Percentiles rank a stretch among this genome's conserved stretches.
Conservation (phyloP, 2,329 filamentous ascomycete species). For the Epichloe hybrida region DNA sequence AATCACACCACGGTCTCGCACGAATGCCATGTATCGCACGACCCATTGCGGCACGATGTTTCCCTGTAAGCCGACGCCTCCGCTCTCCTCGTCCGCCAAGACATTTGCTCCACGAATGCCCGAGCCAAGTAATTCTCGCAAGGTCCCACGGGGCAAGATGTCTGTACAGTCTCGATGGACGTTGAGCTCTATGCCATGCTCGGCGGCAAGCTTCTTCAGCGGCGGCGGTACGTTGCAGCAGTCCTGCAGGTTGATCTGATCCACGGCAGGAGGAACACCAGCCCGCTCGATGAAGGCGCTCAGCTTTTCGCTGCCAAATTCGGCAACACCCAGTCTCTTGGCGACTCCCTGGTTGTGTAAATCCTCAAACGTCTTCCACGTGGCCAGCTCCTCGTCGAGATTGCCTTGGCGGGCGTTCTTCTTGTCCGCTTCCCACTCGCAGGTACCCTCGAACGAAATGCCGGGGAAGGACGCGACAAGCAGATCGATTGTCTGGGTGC, state of each 20-base stretch:
- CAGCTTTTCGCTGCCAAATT: conserved; percentile 80
- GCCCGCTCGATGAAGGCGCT: conserved; percentile 61
- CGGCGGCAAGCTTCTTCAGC: conserved; percentile 70
- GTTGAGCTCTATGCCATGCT: conserved; percentile 69
- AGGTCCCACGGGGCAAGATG: conserved; percentile 72
- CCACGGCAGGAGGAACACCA: conserved; percentile 61
- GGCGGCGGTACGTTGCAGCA: conserved; percentile 92
- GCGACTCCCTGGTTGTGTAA: conserved; percentile 60
- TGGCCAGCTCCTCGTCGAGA: conserved; percentile 52
- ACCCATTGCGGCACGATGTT: conserved; percentile 87
- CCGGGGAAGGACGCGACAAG: conserved; percentile 89
- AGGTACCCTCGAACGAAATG: conserved; percentile 85
- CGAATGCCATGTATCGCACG: conserved; percentile 91
- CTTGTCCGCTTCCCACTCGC: conserved; percentile 62
- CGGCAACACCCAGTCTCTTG: conserved; percentile 67
- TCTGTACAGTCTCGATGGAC: conserved; percentile 93
- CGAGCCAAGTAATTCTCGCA: conserved; percentile 69
- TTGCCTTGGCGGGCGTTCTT: conserved; percentile 47
- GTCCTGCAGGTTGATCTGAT: conserved; percentile 93
- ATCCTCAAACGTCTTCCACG: conserved; percentile 61
- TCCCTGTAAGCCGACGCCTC: conserved; percentile 49
- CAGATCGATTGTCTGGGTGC: conserved; percentile 64
- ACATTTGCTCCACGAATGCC: conserved; percentile 61
- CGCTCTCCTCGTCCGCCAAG: conserved; percentile 45
- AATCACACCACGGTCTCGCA: conserved; percentile 85